phyloP scores from a whole-genome alignment of 2,329 filamentous ascomycete species.

The Myriosclerotinia scirpicola region DNA sequence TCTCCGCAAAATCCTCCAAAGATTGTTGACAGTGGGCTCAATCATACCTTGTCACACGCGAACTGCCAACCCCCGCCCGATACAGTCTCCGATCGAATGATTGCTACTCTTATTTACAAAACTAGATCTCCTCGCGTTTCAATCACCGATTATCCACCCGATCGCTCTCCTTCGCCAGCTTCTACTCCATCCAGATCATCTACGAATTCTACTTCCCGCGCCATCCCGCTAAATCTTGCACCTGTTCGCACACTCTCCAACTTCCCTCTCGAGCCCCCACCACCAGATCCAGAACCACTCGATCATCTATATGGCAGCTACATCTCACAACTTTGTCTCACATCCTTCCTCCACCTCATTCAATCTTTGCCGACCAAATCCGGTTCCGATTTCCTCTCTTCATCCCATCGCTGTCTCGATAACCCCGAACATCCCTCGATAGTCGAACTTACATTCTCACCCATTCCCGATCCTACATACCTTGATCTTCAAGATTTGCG shows the following conservation, averaged over 20 bases:
- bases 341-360: slow-evolving; percentile 66
- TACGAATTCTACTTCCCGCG: slow-evolving; percentile 22
- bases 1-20: slow-evolving; percentile 58
- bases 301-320: slow-evolving; percentile 67
- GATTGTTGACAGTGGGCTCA: slow-evolving; percentile 62
- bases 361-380: slow-evolving; percentile 58
- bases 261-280: slow-evolving; percentile 59
- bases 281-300: slow-evolving; percentile 56
- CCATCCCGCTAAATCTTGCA: slow-evolving; percentile 48
- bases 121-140: slow-evolving; percentile 41
- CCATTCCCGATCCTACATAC: slow-evolving; percentile 61
- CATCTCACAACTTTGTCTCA: slow-evolving; percentile 62
- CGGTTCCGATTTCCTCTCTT: slow-evolving; percentile 53
- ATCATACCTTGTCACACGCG: slow-evolving; percentile 61
- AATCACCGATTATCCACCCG: slow-evolving; percentile 42
- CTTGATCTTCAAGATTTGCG: slow-evolving; percentile 68
- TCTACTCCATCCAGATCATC: slow-evolving; percentile 24
- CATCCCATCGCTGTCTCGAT: slow-evolving; percentile 66
- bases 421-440: slow-evolving; percentile 58
- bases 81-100: slow-evolving; percentile 50
- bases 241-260: slow-evolving; percentile 58
- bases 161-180: slow-evolving; percentile 41
- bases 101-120: slow-evolving; percentile 67
- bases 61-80: slow-evolving; percentile 59
- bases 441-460: slow-evolving; percentile 64